Evolutionary conservation across 176 grass and related monocot species (phyloP).

Genomic region (Panicum miliaceum): DNA sequence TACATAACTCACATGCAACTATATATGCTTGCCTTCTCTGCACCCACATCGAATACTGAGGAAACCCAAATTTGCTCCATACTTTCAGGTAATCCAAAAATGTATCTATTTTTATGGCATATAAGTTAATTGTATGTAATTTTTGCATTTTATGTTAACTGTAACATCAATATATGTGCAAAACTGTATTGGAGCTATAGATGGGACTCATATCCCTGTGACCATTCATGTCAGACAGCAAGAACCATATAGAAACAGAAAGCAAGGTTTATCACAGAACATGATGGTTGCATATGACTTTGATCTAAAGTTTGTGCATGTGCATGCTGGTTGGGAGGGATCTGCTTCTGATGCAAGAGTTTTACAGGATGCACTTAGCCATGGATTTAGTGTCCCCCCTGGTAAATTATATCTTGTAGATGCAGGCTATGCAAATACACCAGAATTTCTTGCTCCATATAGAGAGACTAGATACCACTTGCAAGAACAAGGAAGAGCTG

Average conservation of each 20-base stretch:
- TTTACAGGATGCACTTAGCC: background rate
- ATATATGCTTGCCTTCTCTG: background rate
- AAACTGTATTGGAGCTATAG: constrained; percentile 12
- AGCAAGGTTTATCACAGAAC: constrained; percentile 8
- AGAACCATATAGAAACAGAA: constrained; percentile 12
- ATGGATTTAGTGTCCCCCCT: constrained; percentile 15
- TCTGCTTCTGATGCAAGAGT: constrained; percentile 7
- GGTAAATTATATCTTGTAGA: constrained; percentile 24
- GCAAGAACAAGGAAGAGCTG: constrained; percentile 11
- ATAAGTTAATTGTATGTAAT: too few relatives aligned
- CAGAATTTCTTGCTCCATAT: constrained; percentile 20
- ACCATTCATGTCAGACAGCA: background rate
- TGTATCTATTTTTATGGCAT: too few relatives aligned
- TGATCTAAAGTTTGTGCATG: constrained; percentile 18
- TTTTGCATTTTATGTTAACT: too few relatives aligned
- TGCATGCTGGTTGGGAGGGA: constrained; percentile 24
- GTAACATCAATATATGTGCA: background rate
- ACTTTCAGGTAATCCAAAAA: constrained; percentile 34
- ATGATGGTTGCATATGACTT: constrained; percentile 16
- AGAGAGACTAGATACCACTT: constrained; percentile 35
- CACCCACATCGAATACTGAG: background rate
- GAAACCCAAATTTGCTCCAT: constrained; percentile 3
- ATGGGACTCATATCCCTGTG: constrained; percentile 17
- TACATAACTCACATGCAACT: constrained; percentile 23
- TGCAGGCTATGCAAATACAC: constrained; percentile 23